phyloP scores from a whole-genome alignment of 1,139 yeast species.

The Debaryomycetaceae sp. region DNA sequence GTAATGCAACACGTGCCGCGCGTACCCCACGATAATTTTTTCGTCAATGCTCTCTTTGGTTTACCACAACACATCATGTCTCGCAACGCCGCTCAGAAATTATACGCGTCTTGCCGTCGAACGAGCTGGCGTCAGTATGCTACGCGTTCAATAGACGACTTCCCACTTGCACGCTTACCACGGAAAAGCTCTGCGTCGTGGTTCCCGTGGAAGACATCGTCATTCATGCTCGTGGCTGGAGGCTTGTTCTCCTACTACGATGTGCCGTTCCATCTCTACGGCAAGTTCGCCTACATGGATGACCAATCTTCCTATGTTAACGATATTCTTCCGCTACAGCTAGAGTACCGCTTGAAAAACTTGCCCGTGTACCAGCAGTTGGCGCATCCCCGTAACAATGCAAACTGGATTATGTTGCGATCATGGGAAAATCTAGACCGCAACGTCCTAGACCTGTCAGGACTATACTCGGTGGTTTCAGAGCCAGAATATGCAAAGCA shows the following conservation, averaged over 20 bases:
- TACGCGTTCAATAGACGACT: constrained; percentile 22
- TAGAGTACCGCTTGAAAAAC: constrained; percentile 38
- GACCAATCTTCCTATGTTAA: constrained; percentile 10
- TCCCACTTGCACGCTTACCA: constrained; percentile 26
- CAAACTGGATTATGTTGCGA: constrained; percentile 33
- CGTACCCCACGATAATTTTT: too few species aligned
- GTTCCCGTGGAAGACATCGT: constrained; percentile 23
- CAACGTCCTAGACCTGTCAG: constrained; percentile 20
- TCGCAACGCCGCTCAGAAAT: too few species aligned
- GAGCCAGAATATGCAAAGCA: constrained; percentile 23
- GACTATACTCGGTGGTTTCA: constrained; percentile 5
- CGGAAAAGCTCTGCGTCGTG: constrained; percentile 13
- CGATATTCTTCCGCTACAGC: constrained; percentile 10
- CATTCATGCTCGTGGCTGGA: constrained; percentile 19
- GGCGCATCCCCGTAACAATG: constrained; percentile 24
- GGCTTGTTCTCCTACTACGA: constrained; percentile 25
- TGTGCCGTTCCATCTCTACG: constrained; percentile 22
- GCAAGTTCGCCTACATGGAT: constrained; percentile 17
- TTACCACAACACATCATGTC: too few species aligned
- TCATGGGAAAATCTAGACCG: constrained; percentile 55
- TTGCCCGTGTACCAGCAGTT: constrained; percentile 44
- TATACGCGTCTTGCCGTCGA: too few species aligned
- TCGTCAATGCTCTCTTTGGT: too few species aligned
- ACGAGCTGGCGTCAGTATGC: neutral
- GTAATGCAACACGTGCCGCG: too few species aligned